These are phyloP conservation scores for Xylaria sp. DNA, from an alignment of 2,329 filamentous ascomycete species.

Conservation along the genomic window DNA sequence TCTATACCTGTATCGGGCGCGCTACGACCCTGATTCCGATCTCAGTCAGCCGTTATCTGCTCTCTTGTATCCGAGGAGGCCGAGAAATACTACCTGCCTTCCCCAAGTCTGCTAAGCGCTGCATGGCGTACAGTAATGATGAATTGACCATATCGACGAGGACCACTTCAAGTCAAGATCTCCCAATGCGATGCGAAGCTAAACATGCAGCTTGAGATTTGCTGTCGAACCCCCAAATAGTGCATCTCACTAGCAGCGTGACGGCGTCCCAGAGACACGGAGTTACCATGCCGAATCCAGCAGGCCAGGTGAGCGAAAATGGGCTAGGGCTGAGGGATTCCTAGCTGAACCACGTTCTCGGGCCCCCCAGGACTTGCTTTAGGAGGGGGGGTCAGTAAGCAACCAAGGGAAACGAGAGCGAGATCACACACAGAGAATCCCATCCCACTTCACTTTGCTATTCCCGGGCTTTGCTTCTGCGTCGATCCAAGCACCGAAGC, in stretches of 20 bases:
- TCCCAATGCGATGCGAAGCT: conserved; percentile 8
- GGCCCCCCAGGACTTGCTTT: conserved; percentile 25
- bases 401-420: neutral
- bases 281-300: conserved; percentile 27
- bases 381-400: conserved; percentile 18
- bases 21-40: conserved; percentile 10
- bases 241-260: conserved; percentile 16
- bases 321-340: conserved; percentile 26
- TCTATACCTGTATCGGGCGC: conserved; percentile 11
- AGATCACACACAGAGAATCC: conserved; percentile 3
- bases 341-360: conserved; percentile 38
- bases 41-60: conserved; percentile 7
- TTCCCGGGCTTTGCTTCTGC: neutral
- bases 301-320: conserved; percentile 27
- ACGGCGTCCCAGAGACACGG: conserved; percentile 1
- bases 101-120: neutral
- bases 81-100: neutral
- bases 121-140: neutral
- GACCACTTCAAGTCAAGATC: conserved; percentile 11
- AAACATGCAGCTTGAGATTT: conserved; percentile 31
- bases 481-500: conserved; percentile 12
- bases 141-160: neutral
- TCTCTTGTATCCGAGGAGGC: conserved; percentile 16
- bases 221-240: conserved; percentile 5
- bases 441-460: neutral